A percentile compares a stretch with the other conserved stretches of the same genome.
These are phyloP conservation scores for Fusarium sp. DNA, from an alignment of 2,329 filamentous ascomycete species.

Conservation along the genomic window DNA sequence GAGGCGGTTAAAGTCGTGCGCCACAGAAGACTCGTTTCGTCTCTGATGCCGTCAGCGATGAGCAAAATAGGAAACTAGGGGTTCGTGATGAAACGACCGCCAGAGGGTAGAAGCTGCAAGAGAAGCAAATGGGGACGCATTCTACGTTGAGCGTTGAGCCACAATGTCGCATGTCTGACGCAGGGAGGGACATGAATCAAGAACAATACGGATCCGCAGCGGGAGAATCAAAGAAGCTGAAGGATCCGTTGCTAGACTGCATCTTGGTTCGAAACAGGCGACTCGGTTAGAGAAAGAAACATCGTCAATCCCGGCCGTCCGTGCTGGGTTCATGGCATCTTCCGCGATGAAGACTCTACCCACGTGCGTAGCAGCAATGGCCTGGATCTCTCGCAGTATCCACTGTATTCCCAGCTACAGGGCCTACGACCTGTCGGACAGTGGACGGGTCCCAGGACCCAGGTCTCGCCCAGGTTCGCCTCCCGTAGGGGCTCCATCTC, in stretches of 20 bases:
- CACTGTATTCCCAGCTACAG: background rate
- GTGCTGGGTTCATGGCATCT: background rate
- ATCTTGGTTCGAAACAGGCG: background rate
- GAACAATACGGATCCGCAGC: background rate
- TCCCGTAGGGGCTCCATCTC: background rate
- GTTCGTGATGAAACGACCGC: conserved; percentile 25
- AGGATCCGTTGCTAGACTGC: background rate
- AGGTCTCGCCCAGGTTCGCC: background rate
- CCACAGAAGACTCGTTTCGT: conserved; percentile 7
- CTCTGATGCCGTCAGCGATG: background rate
- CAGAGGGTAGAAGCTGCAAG: conserved; percentile 5
- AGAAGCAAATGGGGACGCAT: conserved; percentile 19
- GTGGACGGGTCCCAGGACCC: background rate
- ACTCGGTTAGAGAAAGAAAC: background rate
- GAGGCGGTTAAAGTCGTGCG: conserved; percentile 32
- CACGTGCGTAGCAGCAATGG: background rate
- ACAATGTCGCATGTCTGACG: conserved; percentile 15
- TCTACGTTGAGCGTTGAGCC: conserved; percentile 30
- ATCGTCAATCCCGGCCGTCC: background rate
- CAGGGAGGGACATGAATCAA: conserved; percentile 7
- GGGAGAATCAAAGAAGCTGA: background rate
- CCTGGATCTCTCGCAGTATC: background rate
- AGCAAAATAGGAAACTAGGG: conserved; percentile 2
- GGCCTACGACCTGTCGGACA: background rate
- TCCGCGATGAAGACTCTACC: background rate